Base-by-base conservation (phyloP, 2,329 filamentous ascomycete species). In the Diaporthe batatas region DNA sequence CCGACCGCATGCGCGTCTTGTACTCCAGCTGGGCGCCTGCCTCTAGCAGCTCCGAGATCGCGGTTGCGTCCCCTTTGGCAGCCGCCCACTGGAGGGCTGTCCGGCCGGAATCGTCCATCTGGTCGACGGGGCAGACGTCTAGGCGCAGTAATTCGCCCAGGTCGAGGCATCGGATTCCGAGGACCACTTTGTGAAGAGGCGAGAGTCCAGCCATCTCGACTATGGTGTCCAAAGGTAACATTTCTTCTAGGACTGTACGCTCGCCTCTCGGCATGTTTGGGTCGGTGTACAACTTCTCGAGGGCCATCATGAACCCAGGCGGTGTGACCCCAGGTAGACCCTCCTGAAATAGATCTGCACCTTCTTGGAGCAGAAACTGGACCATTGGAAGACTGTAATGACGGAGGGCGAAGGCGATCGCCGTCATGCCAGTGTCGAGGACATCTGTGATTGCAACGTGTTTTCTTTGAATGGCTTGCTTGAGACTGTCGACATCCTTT, bases 41-140 rank as follows among this genome's bases (percentile, higher is more conserved):
- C 1, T 57, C 53, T 18, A 69, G 25, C 2, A 69, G 25, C 36
- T 44, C 11, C 0, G 14, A 32, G 11, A 57, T 42, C 12, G 67
- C 67, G n/a, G 23, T 2, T 16, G 36, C 53, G 36, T 69, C 49
- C 39, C 67, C 67, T 21, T 47, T 69, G 3, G 39, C 53, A 1
- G 67, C 67, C 10, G 67, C 67, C 51, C 53, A 69, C 25, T 69
- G 67, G 6, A 69, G 67, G 16, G 67, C 51, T 3, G 67, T 69
- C 1, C 51, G 51, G 1, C 67, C 67, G 5, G 53, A 57, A 14
- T 44, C 34, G 7, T 69, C 67, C 53, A 69, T 36, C 25, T 44
- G 32, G 18, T 69, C 67, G 23, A 69, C 36, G 25, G 67, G 67
- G 29, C 49, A 69, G 23, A 57, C 39, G 1, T 58, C 16, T 0